Evolutionary conservation across 768 basidiomycete genomes (phyloP), one percentile per base, ranked within the genome.

Genomic region (Fomitopsis pulvina): DNA sequence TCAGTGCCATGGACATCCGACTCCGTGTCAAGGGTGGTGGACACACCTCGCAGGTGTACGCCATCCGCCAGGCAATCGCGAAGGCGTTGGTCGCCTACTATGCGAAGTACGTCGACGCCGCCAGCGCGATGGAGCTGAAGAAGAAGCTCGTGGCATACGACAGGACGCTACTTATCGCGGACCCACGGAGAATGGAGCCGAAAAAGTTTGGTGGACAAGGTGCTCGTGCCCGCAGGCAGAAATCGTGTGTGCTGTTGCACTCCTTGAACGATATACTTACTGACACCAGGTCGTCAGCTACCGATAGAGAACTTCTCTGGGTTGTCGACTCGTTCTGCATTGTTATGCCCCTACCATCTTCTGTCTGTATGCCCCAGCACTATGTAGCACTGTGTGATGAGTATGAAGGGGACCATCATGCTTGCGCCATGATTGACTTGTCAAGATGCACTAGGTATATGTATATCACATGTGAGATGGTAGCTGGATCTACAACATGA

Each of bases 181-280:
- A 95, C 68, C 92, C 92, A 58, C 84, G 96, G 74, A 86, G 95
- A 76, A 90, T 88, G 86, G 95, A 98, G 71, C 95, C 95, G 62
- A 97, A 97, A 85, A 96, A 95, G 75, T 97, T 98, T 69, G 95
- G 94, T 80, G 94, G 94, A 78, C 79, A 77, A 69, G 94, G 94
- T 84, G 94, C 94, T 58, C 91, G 94, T 80, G 92, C 93, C 52
- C 89, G 93, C 76, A 86, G 93, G 73, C 94, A 96, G 78, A 96
- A 95, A 80, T 90, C 86, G 91, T 92, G 56, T 53, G 79, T 62
- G 20, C 11, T 12, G 28, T 7, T 28, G 51, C 37, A 30, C 26
- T 29, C 30, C 16, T 10, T 50, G 41, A n/a, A n/a, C 4, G 9
- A 25, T 1, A 34, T 9, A 18, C 34, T 22, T 52, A 29, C 47